Evolutionary conservation across 164 flowering plant genomes (phyloP).

Genomic region (Vitis vinifera): ASM3070453v1 NC_081814.1:9997501-9998000

Average conservation of each 20-base stretch:
- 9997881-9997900: constrained; percentile 98
- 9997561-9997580: no score
- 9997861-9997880: constrained; percentile 99
- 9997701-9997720: not conserved
- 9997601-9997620: not conserved
- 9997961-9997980: not conserved
- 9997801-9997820: constrained; percentile 68
- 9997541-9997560: no score
- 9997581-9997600: not conserved
- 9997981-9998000: not conserved
- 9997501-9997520: no score
- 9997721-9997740: not conserved
- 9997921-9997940: constrained; percentile 80
- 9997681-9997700: not conserved
- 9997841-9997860: constrained; percentile 85
- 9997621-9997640: no score
- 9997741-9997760: not conserved
- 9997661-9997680: not conserved
- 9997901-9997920: constrained; percentile 97
- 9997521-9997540: not conserved
- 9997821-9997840: constrained; percentile 90
- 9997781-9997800: constrained; percentile 6
- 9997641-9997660: not conserved
- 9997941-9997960: not conserved
- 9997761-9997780: not conserved